phyloP scores from a whole-genome alignment of 441 rosid species.

The Populus hybrid region DNA sequence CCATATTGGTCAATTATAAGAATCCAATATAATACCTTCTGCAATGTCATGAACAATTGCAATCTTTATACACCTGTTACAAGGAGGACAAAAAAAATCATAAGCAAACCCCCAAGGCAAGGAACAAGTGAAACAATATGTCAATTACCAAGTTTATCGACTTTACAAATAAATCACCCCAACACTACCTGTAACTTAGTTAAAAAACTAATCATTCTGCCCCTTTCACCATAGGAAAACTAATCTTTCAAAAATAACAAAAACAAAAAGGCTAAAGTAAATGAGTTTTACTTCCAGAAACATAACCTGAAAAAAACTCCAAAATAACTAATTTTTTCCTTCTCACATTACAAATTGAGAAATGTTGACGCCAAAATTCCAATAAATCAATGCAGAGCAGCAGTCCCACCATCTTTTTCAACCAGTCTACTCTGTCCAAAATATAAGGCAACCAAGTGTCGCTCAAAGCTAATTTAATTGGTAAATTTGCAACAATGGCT shows the following conservation, averaged over 20 bases:
- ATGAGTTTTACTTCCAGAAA: not conserved
- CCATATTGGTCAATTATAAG: not conserved
- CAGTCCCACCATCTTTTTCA: not conserved
- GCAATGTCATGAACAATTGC: slow-evolving; percentile 94
- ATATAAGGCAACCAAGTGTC: not conserved
- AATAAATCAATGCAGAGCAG: not conserved
- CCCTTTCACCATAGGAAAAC: not conserved
- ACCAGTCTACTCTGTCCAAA: not conserved
- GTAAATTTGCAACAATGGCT: not conserved
- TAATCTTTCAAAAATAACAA: not conserved
- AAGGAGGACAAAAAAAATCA: slow-evolving; percentile 3
- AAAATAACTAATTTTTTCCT: not conserved
- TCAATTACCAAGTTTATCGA: not conserved
- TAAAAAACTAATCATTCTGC: not conserved
- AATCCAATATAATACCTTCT: slow-evolving; percentile 52
- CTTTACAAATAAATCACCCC: not conserved
- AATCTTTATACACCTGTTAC: slow-evolving; percentile 84
- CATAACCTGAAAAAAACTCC: not conserved
- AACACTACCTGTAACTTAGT: not conserved
- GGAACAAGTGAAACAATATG: not conserved
- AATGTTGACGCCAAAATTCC: not conserved
- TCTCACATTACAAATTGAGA: not conserved
- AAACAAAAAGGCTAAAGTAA: too few species aligned
- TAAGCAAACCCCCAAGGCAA: not conserved
- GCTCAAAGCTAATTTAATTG: not conserved